Evolutionary conservation across 768 basidiomycete genomes (phyloP), one percentile per base, ranked within the genome.

Genomic region (Boletus sp.): DNA sequence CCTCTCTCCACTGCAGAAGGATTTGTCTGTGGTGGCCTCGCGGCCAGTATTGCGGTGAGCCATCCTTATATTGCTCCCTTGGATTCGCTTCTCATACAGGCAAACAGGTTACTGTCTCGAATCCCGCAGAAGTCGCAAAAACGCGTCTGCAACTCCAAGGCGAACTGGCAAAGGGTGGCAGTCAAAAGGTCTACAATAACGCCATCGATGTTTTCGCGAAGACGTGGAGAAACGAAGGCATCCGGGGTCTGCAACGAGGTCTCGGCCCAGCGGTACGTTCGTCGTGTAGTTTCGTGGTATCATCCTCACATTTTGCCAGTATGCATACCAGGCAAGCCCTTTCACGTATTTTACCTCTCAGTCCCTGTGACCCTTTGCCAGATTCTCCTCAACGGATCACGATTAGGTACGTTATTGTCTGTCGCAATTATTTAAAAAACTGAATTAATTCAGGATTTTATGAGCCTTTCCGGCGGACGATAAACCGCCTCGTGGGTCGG

Each of bases 81-180:
- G 23, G 1, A 19, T 34, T 21, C 43, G 43, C 25, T 54, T 41
- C 58, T 60, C 55, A 56, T 44, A 29, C 32, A 19, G 21, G 13
- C 1, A 34, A 9, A n/a, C 62, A 91, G 89, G 88, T 91, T 46
- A 89, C 89, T 8, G 73, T 90, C 51, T 89, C 88, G 5, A 90
- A 90, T 60, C 84, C 87, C 13, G 85, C 85, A 5, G 87, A 88
- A 62, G 67, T 72, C 21, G 89, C 90, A 42, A 98, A 98, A 74
- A 98, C 97, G 39, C 87, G 96, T 51, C 74, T 99, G 47, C 97
- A 99, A 70, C 81, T 99, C 25, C 94, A 98, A 67, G 97, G 96
- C 25, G 97, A 98, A 71, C 82, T 99, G 11, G 84, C 89, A 33
- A 93, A 88, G 65, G 79, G 72, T 7, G 83, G 87, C 9, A 79